phyloP scores from a whole-genome alignment of 495 filamentous ascomycete genomes.

The Penicillium psychrofluorescens region DNA sequence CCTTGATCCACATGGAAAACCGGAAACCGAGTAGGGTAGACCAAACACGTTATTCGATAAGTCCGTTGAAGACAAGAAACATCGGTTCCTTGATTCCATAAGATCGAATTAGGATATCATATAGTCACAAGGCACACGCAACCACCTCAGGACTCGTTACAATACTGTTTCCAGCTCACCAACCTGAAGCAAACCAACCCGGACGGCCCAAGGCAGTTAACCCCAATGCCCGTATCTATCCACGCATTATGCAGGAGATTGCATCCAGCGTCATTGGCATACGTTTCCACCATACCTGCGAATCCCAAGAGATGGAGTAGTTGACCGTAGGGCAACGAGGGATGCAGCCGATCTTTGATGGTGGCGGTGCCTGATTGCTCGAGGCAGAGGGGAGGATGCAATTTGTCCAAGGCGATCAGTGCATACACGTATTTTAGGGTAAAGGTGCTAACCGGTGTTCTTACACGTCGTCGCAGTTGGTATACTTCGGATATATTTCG shows the following conservation, averaged over 20 bases:
- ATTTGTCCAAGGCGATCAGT: too few relatives aligned
- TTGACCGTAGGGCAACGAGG: not conserved
- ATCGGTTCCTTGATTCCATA: too few relatives aligned
- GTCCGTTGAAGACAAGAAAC: too few relatives aligned
- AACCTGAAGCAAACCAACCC: not conserved
- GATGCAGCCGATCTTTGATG: not conserved
- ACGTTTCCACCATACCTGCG: not conserved
- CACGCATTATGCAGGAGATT: not conserved
- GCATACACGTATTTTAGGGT: too few relatives aligned
- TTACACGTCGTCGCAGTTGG: too few relatives aligned
- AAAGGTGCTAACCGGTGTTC: too few relatives aligned
- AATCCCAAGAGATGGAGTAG: not conserved
- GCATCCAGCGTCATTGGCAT: not conserved
- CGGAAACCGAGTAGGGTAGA: not conserved
- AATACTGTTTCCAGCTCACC: not conserved
- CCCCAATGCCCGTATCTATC: not conserved
- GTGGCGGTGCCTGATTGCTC: not conserved
- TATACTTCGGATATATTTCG: too few relatives aligned
- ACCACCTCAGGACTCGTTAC: too few relatives aligned
- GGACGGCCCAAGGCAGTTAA: not conserved
- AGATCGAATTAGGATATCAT: too few relatives aligned
- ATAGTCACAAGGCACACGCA: too few relatives aligned
- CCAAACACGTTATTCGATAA: too few relatives aligned
- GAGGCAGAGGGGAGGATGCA: too few relatives aligned
- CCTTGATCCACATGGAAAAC: conserved; percentile 2